phyloP scores from a whole-genome alignment of 2,329 filamentous ascomycete species.

The Penicillium sp. region DNA sequence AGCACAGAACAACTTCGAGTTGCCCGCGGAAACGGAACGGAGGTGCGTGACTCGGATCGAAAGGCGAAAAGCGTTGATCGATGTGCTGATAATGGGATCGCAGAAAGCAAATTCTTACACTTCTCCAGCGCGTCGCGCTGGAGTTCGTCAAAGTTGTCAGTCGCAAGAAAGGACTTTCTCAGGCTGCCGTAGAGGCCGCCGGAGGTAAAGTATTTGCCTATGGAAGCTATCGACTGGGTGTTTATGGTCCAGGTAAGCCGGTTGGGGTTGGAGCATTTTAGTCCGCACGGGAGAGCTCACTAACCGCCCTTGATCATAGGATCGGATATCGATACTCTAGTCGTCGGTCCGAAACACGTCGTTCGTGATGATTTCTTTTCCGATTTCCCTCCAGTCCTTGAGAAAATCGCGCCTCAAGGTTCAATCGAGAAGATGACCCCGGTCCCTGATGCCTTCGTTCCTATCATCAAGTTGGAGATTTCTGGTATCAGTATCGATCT shows the following conservation, averaged over 20 bases:
- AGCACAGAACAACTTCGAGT: constrained; percentile 89
- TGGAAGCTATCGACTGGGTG: constrained; percentile 91
- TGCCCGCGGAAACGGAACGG: constrained; percentile 77
- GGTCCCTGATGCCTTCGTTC: constrained; percentile 89
- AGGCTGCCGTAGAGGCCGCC: constrained; percentile 77
- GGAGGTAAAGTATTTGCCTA: constrained; percentile 95
- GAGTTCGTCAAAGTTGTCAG: constrained; percentile 87
- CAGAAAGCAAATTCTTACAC: constrained; percentile 73
- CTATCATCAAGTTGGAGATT: constrained; percentile 96
- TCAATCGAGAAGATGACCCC: constrained; percentile 82
- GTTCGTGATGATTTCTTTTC: constrained; percentile 89
- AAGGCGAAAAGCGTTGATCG: not conserved
- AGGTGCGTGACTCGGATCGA: constrained; percentile 58
- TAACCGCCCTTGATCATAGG: constrained; percentile 52
- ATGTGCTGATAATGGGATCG: constrained; percentile 7
- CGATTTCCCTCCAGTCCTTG: constrained; percentile 78
- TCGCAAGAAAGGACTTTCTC: constrained; percentile 71
- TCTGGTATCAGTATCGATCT: constrained; percentile 91
- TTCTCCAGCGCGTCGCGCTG: constrained; percentile 77
- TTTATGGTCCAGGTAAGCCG: constrained; percentile 75
- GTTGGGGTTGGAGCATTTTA: no score
- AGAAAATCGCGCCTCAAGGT: constrained; percentile 74
- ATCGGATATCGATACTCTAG: constrained; percentile 96
- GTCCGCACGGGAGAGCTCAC: not conserved
- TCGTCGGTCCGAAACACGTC: constrained; percentile 89